phyloP scores from a whole-genome alignment of 2,329 filamentous ascomycete species.

The Cytospora chrysosperma region DNA sequence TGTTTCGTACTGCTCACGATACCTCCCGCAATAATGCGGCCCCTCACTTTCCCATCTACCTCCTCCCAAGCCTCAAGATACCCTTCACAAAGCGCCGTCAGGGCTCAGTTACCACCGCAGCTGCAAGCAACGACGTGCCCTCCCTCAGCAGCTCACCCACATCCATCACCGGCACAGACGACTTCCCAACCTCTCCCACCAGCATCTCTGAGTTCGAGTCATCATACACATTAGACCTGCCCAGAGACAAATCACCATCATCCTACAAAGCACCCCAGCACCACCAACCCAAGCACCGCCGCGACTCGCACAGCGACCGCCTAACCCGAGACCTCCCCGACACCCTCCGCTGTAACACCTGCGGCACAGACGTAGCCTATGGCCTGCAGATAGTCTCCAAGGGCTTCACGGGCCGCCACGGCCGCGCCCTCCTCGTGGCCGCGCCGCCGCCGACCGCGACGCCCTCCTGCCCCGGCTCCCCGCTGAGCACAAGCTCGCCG shows the following conservation, averaged over 20 bases:
- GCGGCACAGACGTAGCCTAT: conserved; percentile 61
- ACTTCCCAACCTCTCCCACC: conserved; percentile 31
- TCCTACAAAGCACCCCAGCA: conserved; percentile 28
- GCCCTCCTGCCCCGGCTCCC: conserved; percentile 18
- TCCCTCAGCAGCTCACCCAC: conserved; percentile 28
- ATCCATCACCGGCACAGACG: conserved; percentile 25
- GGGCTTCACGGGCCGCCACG: conserved; percentile 65
- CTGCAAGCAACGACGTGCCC: conserved; percentile 28
- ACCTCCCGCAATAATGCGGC: neutral
- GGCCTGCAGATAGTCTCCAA: conserved; percentile 62
- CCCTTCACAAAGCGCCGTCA: conserved; percentile 45
- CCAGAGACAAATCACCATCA: conserved; percentile 23
- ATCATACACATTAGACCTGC: conserved; percentile 25
- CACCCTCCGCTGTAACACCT: conserved; percentile 58
- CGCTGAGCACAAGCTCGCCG: conserved; percentile 26
- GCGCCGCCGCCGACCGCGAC: conserved; percentile 21
- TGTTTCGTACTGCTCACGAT: conserved; percentile 6
- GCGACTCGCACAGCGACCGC: conserved; percentile 27
- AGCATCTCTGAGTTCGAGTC: conserved; percentile 24
- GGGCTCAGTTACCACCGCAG: conserved; percentile 30
- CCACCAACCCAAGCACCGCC: conserved; percentile 16
- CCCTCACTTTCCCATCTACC: conserved; percentile 47
- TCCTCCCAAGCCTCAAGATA: conserved; percentile 51
- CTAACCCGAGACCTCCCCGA: conserved; percentile 49
- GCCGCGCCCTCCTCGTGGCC: conserved; percentile 61